Conservation (phyloP, 805 yeast genomes). For the Kodamaea hsintzibuensis region DNA sequence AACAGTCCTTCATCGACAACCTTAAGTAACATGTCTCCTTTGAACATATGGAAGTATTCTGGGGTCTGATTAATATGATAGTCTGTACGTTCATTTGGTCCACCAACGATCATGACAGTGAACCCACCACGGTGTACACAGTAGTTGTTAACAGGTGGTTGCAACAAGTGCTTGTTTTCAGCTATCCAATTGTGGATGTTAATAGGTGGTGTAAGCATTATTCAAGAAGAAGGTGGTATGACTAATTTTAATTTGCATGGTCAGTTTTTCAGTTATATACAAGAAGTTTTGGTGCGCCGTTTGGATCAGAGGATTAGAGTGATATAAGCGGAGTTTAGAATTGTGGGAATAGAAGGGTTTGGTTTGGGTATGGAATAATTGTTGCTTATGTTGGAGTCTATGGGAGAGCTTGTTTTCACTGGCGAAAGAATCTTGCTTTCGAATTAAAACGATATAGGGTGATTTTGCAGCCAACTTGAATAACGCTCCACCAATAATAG, state of each 20-base stretch:
- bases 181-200: conserved; percentile 78
- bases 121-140: conserved; percentile 91
- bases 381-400: too few relatives aligned
- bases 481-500: too few relatives aligned
- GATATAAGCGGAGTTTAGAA: too few relatives aligned
- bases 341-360: too few relatives aligned
- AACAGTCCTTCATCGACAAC: conserved; percentile 76
- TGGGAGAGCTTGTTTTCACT: too few relatives aligned
- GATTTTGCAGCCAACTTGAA: too few relatives aligned
- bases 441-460: too few relatives aligned
- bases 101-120: conserved; percentile 94
- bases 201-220: conserved; percentile 67
- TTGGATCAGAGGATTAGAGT: too few relatives aligned
- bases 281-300: too few relatives aligned
- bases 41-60: conserved; percentile 86
- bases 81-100: conserved; percentile 92
- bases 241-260: not conserved
- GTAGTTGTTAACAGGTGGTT: conserved; percentile 91
- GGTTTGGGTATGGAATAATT: too few relatives aligned
- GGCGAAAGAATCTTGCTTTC: too few relatives aligned
- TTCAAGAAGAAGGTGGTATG: not conserved
- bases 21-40: conserved; percentile 80
- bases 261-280: not conserved
- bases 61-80: conserved; percentile 94
- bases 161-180: conserved; percentile 71